Evolutionary conservation across 2,329 filamentous ascomycete genomes (phyloP).

Genomic region (Colletotrichum zoysiae): DNA sequence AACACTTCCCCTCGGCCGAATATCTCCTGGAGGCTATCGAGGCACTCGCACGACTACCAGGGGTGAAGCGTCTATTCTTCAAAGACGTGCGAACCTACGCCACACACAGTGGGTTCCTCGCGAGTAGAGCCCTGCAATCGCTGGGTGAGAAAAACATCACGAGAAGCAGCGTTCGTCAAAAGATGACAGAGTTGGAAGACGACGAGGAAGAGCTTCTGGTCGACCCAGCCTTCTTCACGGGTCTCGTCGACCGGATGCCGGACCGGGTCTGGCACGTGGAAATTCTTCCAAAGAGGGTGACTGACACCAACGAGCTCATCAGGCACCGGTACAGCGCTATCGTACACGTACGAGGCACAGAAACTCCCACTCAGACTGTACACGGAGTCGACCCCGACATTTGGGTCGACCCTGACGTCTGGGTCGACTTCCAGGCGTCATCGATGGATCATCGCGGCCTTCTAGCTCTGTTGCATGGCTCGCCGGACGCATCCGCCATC

Average conservation of each 20-base stretch:
- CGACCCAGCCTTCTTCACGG: conserved; percentile 46
- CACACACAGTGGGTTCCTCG: conserved; percentile 41
- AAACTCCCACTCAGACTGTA: neutral
- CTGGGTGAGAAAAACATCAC: conserved; percentile 13
- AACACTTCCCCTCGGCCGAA: conserved; percentile 47
- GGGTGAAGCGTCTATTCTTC: conserved; percentile 40
- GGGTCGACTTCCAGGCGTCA: conserved; percentile 7
- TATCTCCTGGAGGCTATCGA: conserved; percentile 44
- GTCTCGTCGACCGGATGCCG: conserved; percentile 30
- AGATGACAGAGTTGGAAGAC: conserved; percentile 37
- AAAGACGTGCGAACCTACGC: conserved; percentile 44
- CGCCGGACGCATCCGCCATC: neutral
- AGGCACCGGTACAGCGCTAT: conserved; percentile 48
- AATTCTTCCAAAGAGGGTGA: conserved; percentile 48
- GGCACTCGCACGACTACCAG: conserved; percentile 23
- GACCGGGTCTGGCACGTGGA: conserved; percentile 46
- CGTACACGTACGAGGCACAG: conserved; percentile 38
- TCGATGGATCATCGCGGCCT: neutral
- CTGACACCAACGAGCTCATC: conserved; percentile 48
- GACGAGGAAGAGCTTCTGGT: conserved; percentile 45
- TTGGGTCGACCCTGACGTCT: conserved; percentile 27
- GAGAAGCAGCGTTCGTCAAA: conserved; percentile 29
- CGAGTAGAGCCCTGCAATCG: conserved; percentile 20
- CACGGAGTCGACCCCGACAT: conserved; percentile 30
- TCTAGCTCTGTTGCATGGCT: conserved; percentile 29